phyloP scores from a whole-genome alignment of 345 rosid species.

The Murraya koenigii region DNA sequence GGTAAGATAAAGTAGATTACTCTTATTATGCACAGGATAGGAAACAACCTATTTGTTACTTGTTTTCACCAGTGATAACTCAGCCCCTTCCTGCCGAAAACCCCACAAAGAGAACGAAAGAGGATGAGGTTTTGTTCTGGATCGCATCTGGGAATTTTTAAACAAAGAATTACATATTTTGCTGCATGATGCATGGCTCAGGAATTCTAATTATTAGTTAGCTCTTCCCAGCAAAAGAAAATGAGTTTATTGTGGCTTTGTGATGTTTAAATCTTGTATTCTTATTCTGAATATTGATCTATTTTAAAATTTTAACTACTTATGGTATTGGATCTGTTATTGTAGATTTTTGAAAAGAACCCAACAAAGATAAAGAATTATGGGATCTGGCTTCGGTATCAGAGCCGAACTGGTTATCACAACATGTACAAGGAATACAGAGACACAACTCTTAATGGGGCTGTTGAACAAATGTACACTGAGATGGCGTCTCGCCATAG shows the following conservation, averaged over 20 bases:
- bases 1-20: not conserved
- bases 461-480: constrained; percentile 62
- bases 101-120: not conserved
- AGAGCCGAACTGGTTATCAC: constrained; percentile 65
- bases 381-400: constrained; percentile 67
- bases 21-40: not conserved
- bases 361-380: constrained; percentile 59
- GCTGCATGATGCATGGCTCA: not conserved
- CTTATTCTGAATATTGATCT: not conserved
- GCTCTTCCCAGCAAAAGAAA: not conserved
- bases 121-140: not conserved
- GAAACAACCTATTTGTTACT: not conserved
- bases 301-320: not conserved
- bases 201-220: not conserved
- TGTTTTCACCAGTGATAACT: not conserved
- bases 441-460: constrained; percentile 65
- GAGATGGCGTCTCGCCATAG: constrained; percentile 77
- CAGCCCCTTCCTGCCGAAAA: not conserved
- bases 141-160: not conserved
- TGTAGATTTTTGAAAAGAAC: constrained; percentile 60
- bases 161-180: not conserved
- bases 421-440: constrained; percentile 68
- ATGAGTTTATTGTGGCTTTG: not conserved
- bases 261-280: not conserved
- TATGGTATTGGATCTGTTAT: not conserved